Evolutionary conservation across 768 basidiomycete genomes (phyloP).

Genomic region (Clitopilus passeckerianus): DNA sequence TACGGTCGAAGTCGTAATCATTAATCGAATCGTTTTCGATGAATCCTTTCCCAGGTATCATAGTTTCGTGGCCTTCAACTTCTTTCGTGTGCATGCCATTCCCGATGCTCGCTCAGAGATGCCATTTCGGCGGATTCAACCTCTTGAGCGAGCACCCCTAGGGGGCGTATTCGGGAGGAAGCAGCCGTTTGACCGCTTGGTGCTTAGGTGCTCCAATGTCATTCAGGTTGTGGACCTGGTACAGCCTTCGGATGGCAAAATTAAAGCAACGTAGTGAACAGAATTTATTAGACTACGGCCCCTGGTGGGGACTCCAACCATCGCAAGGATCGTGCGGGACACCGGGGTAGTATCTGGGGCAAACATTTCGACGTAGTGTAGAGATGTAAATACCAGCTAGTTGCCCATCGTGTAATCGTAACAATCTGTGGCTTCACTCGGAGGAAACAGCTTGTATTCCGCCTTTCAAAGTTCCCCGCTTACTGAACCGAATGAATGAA

Average conservation of each 20-base stretch:
- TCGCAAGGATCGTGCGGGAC: constrained; percentile 73
- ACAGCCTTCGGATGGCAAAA: constrained; percentile 19
- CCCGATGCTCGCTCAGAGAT: neutral
- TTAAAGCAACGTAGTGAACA: constrained; percentile 30
- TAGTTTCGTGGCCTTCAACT: neutral
- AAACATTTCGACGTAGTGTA: constrained; percentile 34
- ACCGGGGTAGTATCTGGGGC: constrained; percentile 80
- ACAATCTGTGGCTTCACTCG: too few species aligned
- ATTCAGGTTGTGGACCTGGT: constrained; percentile 2
- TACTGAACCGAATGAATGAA: neutral
- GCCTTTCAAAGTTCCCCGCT: neutral
- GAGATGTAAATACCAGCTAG: neutral
- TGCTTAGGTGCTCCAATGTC: neutral
- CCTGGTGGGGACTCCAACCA: constrained; percentile 81
- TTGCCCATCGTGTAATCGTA: neutral
- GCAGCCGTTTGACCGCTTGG: neutral
- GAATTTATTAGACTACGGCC: constrained; percentile 43
- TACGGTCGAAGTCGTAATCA: neutral
- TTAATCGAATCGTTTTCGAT: neutral
- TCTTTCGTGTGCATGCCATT: neutral
- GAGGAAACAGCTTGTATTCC: neutral
- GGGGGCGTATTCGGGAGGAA: neutral
- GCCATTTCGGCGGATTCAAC: neutral
- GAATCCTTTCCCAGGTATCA: too few species aligned
- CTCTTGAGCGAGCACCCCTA: neutral